Percentiles rank a stretch among this genome's conserved stretches.
These are phyloP conservation scores for Colletotrichum eremochloae DNA, from an alignment of 2,329 filamentous ascomycete genomes.

Conservation along the genomic window DNA sequence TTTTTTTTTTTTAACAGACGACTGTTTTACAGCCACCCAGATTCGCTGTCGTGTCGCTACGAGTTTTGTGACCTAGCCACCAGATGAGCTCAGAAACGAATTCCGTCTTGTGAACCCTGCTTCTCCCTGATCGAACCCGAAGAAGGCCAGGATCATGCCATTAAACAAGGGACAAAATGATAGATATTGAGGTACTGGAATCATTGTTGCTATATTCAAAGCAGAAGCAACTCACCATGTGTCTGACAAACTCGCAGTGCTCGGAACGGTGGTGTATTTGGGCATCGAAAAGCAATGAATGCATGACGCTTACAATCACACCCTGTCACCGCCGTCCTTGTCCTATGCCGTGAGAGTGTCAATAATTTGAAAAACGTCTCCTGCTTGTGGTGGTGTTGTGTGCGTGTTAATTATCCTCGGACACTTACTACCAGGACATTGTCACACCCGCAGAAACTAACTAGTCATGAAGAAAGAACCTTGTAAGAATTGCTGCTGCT, in stretches of 20 bases:
- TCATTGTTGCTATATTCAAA: background rate
- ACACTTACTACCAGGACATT: background rate
- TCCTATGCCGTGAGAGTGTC: background rate
- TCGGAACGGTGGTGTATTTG: no score
- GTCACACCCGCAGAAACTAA: background rate
- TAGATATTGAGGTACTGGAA: background rate
- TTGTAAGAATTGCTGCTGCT: conserved; percentile 40
- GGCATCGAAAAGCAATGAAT: background rate
- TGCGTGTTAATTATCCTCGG: background rate
- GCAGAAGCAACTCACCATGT: background rate
- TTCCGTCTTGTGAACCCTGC: background rate
- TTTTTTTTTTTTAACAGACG: background rate
- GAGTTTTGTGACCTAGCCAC: background rate
- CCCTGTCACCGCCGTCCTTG: background rate
- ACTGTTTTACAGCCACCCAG: background rate
- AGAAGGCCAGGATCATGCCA: background rate
- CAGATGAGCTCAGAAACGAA: background rate
- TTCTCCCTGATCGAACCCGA: background rate
- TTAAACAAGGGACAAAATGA: background rate
- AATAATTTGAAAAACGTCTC: background rate
- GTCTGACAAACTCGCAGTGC: background rate
- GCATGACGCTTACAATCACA: background rate
- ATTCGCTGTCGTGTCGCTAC: no score
- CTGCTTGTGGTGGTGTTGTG: background rate
- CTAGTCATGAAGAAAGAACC: conserved; percentile 23